Conservation (phyloP, 805 yeast genomes). For the Tetrapisispora iriomotensis region DNA sequence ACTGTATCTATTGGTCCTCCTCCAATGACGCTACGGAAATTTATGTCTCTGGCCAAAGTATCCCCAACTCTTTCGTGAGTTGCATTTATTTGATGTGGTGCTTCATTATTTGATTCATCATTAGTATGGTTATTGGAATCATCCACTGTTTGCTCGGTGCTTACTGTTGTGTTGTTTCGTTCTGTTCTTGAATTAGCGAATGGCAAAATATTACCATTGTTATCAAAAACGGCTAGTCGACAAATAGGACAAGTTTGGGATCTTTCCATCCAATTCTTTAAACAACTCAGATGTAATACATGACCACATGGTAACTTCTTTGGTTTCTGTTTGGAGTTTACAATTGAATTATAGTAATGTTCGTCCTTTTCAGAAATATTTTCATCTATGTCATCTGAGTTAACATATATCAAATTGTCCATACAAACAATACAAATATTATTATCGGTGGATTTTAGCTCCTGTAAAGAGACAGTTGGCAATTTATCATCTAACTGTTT, state of each 20-base stretch:
- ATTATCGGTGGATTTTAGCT: slow-evolving; percentile 56
- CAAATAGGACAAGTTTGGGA: slow-evolving; percentile 93
- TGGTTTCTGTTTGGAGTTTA: slow-evolving; percentile 35
- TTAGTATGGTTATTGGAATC: neutral
- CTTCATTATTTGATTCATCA: neutral
- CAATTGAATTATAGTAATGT: slow-evolving; percentile 2
- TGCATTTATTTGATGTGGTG: neutral
- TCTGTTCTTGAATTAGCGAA: neutral
- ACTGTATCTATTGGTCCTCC: neutral
- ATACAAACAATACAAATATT: slow-evolving; percentile 79
- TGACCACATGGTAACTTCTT: slow-evolving; percentile 79
- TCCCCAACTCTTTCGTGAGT: slow-evolving; percentile 1
- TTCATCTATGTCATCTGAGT: neutral
- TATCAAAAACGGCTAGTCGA: slow-evolving; percentile 53
- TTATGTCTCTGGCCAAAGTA: slow-evolving; percentile 2
- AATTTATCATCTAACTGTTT: slow-evolving; percentile 56
- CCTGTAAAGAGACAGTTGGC: slow-evolving; percentile 51
- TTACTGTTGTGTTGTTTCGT: neutral
- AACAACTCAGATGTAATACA: slow-evolving; percentile 79
- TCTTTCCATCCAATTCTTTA: slow-evolving; percentile 86
- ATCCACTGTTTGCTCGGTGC: slow-evolving; percentile 1
- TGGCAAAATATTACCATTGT: slow-evolving; percentile 20
- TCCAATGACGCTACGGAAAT: neutral
- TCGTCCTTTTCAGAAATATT: slow-evolving; percentile 1
- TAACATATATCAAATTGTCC: slow-evolving; percentile 60